Evolutionary conservation across 2,329 filamentous ascomycete species (phyloP), one percentile per base, ranked within the genome.

Genomic region (Boeremia exigua): DNA sequence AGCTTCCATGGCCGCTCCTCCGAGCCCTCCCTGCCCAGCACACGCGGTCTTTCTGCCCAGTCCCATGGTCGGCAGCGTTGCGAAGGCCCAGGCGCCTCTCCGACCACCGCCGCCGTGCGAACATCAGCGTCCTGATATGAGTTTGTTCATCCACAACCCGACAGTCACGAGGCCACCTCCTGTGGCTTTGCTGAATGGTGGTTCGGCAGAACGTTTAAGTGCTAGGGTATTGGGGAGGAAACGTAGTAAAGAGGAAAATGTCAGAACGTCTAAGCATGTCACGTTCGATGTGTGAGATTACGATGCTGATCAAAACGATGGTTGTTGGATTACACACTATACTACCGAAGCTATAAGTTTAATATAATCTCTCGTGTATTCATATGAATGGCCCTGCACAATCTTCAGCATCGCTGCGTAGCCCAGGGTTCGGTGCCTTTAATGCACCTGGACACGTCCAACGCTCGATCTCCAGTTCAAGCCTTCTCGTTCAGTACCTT

Each of bases 81-180:
- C 54, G 8, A 62, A 42, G 8, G 25, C 14, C 25, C 12, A 39
- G 11, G 29, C 58, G 9, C 66, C 65, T 23, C 55, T 55, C 10
- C 58, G 66, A 15, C 65, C 66, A 6, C 61, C 61, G 17, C 66
- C 59, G 29, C 67, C 65, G 10, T 55, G 55, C 6, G 65, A 66
- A 14, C 54, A 56, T 12, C 54, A 65, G 33, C 48, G 65, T n/a
- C 65, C 65, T 5, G 63, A 68, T 40, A 30, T 69, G n/a, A 66
- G 53, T 17, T 54, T 62, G 38, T 69, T 68, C 32, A 56, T 38
- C 2, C 40, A 52, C 11, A 61, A n/a, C 9, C 58, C 49, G 2
- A 46, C 40, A 4, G 15, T 59, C 14, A 51, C 48, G 27, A 47
- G 59, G 15, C 48, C 59, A 9, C 54, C 58, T 17, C 29, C 50